Base-by-base conservation (phyloP, 805 yeast species). In the Cyberlindnera sargentensis region DNA sequence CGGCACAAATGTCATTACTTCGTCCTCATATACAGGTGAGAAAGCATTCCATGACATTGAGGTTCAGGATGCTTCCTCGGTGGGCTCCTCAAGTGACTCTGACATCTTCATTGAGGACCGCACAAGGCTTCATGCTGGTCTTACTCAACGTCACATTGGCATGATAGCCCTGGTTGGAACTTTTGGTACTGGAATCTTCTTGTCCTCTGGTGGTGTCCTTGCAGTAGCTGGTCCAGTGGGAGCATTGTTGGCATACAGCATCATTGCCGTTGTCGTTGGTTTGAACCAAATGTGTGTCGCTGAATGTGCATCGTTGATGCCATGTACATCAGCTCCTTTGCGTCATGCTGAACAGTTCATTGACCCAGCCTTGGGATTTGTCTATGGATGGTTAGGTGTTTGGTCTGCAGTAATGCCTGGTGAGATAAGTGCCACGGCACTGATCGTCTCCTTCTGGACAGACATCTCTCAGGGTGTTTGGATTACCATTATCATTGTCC, bases 161-260 rank as follows among this genome's bases (percentile, higher is more conserved):
- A 70, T 73, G 75, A 69, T 73, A 46, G 70, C 76, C 35, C 65
- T 73, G 40, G 74, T 73, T n/a, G 67, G 71, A 39, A 65, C 72
- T 40, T 61, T 70, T 49, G 75, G 73, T 44, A 69, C 73, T 1
- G 73, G 73, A 43, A 53, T 69, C 11, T 68, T 67, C 49, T 48
- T 68, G 20, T 60, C 67, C 26, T 60, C 68, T 3, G 73, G 72
- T 37, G 63, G 65, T 39, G 60, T 68, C 15, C 55, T 70, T 26
- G 58, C 61, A 26, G 57, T 52, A 11, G 60, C 66, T 34, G 67
- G 67, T 6, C 64, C 65, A 7, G 60, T 60, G 11, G 70, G 71
- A 9, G 57, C 66, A 48, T 46, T 67, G 31, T 37, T 68, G 8
- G 60, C 65, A 8, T 68, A 59, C 41, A 40, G 57, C 11, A 37